Evolutionary conservation across 208 protist genomes (phyloP).

Genomic region (Wallacemonas sp.): DNA sequence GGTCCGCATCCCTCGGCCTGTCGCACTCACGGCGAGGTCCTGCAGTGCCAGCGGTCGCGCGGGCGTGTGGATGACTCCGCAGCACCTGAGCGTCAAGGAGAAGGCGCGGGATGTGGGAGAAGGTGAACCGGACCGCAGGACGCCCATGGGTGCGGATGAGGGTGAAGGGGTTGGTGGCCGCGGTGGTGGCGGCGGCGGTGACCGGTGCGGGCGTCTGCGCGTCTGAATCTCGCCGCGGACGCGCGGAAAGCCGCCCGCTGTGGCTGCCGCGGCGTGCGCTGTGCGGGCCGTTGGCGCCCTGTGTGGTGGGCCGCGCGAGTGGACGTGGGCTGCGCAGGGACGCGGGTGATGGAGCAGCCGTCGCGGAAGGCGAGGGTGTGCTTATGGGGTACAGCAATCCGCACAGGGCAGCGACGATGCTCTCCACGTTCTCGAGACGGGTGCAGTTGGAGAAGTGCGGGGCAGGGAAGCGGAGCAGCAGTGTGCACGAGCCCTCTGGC

Average conservation of each 20-base stretch:
- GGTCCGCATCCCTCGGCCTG: neutral
- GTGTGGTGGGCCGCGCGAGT: neutral
- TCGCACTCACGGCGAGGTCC: neutral
- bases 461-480: slow-evolving; percentile 67
- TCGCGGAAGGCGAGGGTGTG: neutral
- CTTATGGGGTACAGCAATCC: slow-evolving; percentile 44
- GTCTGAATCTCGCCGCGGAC: neutral
- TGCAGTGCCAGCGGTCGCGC: neutral
- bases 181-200: neutral
- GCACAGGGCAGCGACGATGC: slow-evolving; percentile 68
- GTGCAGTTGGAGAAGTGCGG: slow-evolving; percentile 35
- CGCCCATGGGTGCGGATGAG: neutral
- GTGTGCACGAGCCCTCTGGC: slow-evolving; percentile 43
- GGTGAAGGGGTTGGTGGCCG: neutral
- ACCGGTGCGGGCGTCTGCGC: neutral
- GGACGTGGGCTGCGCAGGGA: neutral
- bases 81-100: neutral
- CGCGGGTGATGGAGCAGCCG: neutral
- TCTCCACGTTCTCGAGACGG: slow-evolving; percentile 62
- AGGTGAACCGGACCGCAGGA: neutral
- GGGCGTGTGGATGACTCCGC: no score
- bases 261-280: neutral
- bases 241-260: neutral
- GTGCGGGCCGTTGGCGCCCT: neutral
- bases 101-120: slow-evolving; percentile 1